Base-by-base conservation (phyloP, 2,329 filamentous ascomycete species). In the Pseudonectria buxi region DNA sequence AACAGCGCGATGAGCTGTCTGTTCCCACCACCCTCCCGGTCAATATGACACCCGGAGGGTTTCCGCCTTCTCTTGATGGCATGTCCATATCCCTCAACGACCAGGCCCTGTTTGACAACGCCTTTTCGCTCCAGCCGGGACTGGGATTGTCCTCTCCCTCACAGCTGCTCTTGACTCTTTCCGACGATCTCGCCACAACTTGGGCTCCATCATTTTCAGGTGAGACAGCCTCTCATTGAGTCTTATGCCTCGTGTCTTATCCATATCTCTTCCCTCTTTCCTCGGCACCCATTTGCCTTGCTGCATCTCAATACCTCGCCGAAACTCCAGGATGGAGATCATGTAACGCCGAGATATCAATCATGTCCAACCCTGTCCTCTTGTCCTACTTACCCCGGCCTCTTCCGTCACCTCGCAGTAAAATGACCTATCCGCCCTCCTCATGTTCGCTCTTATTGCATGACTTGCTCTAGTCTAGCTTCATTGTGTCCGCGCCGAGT, bases 121-220 rank as follows among this genome's bases (percentile, higher is more conserved):
- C 47, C 29, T 53, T 49, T 47, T 13, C 38, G 24, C 25, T 44
- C 16, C 35, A 41, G 28, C 15, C 37, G 14, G 37, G 25, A n/a
- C 30, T 53, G 30, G 37, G 25, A n/a, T 32, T 53, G 30, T 22
- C 41, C 15, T 51, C 49, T 31, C 47, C 47, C 35, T 46, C 50
- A 13, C 41, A 51, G 32, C 26, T 46, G 27, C 42, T 53, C 28
- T 39, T 47, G 34, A 38, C 35, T 26, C 37, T 43, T 31, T 26
- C 39, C 14, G 45, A 52, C n/a, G 47, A 50, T 30, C 30, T 43
- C 28, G 24, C 14, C 32, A 26, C 35, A n/a, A 27, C 41, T 37
- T 49, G 49, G 49, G 12, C 30, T 34, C 36, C 38, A 33, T 27
- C 35, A 30, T 37, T 44, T 32, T 32, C 47, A 52, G 49, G 49